Conservation (phyloP, 1,139 yeast species). For the Debaryomycetaceae sp. region DNA sequence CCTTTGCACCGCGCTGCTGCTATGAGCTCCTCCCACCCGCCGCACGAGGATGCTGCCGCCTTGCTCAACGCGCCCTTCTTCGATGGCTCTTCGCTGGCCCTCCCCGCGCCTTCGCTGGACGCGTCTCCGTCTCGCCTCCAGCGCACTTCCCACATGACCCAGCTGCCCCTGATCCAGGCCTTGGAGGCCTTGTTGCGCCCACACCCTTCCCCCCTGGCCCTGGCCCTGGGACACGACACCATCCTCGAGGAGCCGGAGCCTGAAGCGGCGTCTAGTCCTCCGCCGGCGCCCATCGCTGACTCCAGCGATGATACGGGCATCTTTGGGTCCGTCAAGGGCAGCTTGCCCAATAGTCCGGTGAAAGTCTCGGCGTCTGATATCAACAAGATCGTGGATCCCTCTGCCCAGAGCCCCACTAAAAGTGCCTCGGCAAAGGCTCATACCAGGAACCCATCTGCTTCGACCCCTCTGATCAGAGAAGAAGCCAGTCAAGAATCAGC, state of each 20-base stretch:
- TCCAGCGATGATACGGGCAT: no score
- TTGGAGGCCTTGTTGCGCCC: constrained; percentile 30
- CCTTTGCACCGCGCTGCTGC: neutral
- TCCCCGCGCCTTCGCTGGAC: neutral
- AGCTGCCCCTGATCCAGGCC: constrained; percentile 46
- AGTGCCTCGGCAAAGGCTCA: no score
- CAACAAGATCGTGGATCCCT: neutral
- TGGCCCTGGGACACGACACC: neutral
- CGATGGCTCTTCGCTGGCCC: neutral
- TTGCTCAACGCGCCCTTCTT: neutral
- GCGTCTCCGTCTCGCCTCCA: constrained; percentile 2
- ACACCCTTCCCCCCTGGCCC: neutral
- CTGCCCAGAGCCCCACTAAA: no score
- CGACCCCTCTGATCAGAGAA: no score
- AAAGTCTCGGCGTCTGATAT: neutral
- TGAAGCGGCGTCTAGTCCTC: no score
- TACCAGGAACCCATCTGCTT: no score
- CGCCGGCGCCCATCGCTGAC: no score
- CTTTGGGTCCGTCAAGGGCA: neutral
- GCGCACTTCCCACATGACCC: constrained; percentile 36
- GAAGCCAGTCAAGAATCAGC: no score
- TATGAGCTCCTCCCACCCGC: neutral
- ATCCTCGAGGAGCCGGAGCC: neutral
- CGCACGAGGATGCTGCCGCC: neutral
- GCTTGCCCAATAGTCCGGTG: neutral